phyloP scores from a whole-genome alignment of 164 flowering plant species.

The Euptelea pleiosperma region DNA sequence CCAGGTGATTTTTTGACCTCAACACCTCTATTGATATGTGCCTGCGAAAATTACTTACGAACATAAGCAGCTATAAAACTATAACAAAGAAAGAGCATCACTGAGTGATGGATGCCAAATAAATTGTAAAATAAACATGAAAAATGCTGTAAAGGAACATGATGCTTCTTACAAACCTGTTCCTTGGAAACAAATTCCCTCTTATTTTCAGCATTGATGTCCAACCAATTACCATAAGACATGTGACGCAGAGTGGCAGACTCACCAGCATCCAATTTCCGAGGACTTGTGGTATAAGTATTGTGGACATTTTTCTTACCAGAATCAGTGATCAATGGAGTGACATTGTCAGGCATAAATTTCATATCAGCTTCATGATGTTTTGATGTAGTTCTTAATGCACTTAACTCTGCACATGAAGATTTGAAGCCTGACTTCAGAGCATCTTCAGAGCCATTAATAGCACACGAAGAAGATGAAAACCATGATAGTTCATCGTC shows the following conservation, averaged over 20 bases:
- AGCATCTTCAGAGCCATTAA: slow-evolving; percentile 46
- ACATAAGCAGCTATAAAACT: neutral
- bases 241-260: slow-evolving; percentile 18
- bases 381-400: slow-evolving; percentile 26
- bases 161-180: slow-evolving; percentile 33
- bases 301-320: slow-evolving; percentile 16
- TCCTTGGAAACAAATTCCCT: slow-evolving; percentile 21
- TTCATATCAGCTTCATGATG: slow-evolving; percentile 23
- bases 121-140: neutral
- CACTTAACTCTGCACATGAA: slow-evolving; percentile 33
- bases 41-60: slow-evolving; percentile 13
- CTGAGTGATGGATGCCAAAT: neutral
- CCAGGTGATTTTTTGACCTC: slow-evolving; percentile 16
- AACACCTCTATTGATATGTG: slow-evolving; percentile 8
- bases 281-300: slow-evolving; percentile 18
- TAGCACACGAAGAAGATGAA: slow-evolving; percentile 42
- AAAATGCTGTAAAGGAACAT: neutral
- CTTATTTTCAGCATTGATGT: slow-evolving; percentile 25
- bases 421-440: slow-evolving; percentile 28
- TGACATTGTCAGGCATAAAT: slow-evolving; percentile 15
- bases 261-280: slow-evolving; percentile 21
- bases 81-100: neutral
- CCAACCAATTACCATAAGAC: slow-evolving; percentile 24
- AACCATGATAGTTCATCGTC: slow-evolving; percentile 65
- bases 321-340: slow-evolving; percentile 20